Conservation (phyloP, 2,329 filamentous ascomycete genomes). For the Fusarium nanum region DNA sequence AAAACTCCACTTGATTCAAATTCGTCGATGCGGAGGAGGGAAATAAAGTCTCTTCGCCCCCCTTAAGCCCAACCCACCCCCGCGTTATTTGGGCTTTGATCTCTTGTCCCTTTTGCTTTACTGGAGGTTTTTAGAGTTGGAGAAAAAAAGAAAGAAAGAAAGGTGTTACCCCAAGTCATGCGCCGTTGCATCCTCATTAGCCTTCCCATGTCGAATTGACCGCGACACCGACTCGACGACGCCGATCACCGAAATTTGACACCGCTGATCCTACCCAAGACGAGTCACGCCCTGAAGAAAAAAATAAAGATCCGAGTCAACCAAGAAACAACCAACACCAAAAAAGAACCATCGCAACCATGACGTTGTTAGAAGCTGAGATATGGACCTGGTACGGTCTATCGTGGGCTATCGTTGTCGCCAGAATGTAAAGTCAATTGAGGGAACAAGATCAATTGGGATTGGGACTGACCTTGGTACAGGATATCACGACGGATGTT, state of each 20-base stretch:
- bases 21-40: conserved; percentile 9
- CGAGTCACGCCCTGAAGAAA: background rate
- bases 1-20: conserved; percentile 17
- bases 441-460: background rate
- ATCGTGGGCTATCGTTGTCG: conserved; percentile 53
- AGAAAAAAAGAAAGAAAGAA: background rate
- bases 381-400: conserved; percentile 60
- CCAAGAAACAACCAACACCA: background rate
- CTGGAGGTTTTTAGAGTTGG: background rate
- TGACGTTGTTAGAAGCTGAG: conserved; percentile 52
- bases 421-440: conserved; percentile 53
- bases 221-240: background rate
- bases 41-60: conserved; percentile 26
- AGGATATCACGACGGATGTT: conserved; percentile 55
- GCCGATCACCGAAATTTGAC: conserved; percentile 13
- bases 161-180: conserved; percentile 18
- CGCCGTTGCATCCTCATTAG: conserved; percentile 31
- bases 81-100: conserved; percentile 26
- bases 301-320: background rate
- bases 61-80: conserved; percentile 31
- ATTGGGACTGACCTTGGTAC: background rate
- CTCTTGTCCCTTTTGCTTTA: background rate
- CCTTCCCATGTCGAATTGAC: conserved; percentile 21
- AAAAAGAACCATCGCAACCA: conserved; percentile 22
- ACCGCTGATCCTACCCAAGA: conserved; percentile 3